Base-by-base conservation (phyloP, 805 yeast species). In the Ogataea sp. region DNA sequence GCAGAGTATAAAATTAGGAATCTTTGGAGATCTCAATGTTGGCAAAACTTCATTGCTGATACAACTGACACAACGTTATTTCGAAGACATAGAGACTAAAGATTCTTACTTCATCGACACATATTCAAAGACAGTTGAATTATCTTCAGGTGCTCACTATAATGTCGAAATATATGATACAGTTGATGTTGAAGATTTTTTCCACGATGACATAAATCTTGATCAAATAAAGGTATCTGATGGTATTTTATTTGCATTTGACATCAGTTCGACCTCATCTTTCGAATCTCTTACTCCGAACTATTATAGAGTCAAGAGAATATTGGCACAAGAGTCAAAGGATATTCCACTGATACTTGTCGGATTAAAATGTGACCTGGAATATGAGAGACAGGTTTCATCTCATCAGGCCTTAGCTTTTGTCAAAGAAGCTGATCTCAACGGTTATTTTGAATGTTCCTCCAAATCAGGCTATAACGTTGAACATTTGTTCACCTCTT, bases 111-210 rank as follows among this genome's bases (percentile, higher is more conserved):
- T 59, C 10, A 61, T 59, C 34, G 67, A 60, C 20, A 45, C 45
- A 1, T 61, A 54, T 41, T 39, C 27, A 13, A 47, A 49, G 23
- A 32, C 32, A 6, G 34, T 46, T 5, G 10, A 11, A 8, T 23
- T 11, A 23, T 23, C 26, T 8, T 26, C 53, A 29, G 58, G 68
- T 20, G 8, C 7, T 11, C 70, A 70, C 41, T 63, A 58, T 16
- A 39, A 49, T 6, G 51, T 74, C 48, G 75, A 73, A 43, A 65
- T 75, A 39, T 65, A 89, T 44, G 98, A 93, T 55, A 87, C 96
- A 3, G 95, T 95, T 1, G 97, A 96, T 34, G 81, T 81, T 44
- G n/a, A n/a, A n/a, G 96, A 71, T 47, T 74, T 69, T 44, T 67
- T 67, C 45, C 64, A 44, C 13, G 49, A 48, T 3, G 31, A 36